A percentile compares a stretch with the other conserved stretches of the same genome.
phyloP scores from a whole-genome alignment of 208 protist species.

The Leishmania arabica region DNA sequence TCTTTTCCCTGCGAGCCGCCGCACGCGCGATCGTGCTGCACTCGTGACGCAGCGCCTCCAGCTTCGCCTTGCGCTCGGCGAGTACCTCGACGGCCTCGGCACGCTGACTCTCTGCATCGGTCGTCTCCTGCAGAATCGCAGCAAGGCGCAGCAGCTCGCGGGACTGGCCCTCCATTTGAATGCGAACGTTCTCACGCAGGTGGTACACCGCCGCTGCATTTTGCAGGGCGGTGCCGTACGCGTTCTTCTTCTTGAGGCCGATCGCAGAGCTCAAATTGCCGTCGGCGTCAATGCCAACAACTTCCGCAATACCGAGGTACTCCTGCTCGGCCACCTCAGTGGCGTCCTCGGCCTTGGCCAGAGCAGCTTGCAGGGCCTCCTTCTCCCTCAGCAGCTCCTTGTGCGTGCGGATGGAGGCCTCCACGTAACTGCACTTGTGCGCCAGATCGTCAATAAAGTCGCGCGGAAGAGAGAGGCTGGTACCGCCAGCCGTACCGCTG shows the following conservation, averaged over 20 bases:
- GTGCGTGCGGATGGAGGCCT: slow-evolving; percentile 29
- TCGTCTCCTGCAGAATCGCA: slow-evolving; percentile 49
- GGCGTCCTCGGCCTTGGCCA: slow-evolving; percentile 24
- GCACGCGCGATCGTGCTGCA: slow-evolving; percentile 32
- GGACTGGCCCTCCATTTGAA: slow-evolving; percentile 44
- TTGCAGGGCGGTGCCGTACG: slow-evolving; percentile 32
- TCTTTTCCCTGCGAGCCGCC: slow-evolving; percentile 51
- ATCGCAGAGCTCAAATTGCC: slow-evolving; percentile 25
- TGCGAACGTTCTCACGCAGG: slow-evolving; percentile 46
- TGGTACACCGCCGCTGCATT: slow-evolving; percentile 34
- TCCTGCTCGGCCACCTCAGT: slow-evolving; percentile 37
- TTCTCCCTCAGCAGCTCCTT: slow-evolving; percentile 43
- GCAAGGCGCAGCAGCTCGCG: slow-evolving; percentile 49
- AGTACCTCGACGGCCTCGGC: slow-evolving; percentile 53
- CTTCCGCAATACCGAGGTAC: slow-evolving; percentile 32
- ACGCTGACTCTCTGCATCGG: slow-evolving; percentile 51
- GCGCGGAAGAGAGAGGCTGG: slow-evolving; percentile 32
- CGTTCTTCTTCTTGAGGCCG: slow-evolving; percentile 38
- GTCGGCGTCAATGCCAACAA: slow-evolving; percentile 37
- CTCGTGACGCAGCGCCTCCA: slow-evolving; percentile 48
- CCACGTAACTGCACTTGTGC: slow-evolving; percentile 51
- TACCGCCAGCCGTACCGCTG: not conserved
- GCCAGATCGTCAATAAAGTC: slow-evolving; percentile 62
- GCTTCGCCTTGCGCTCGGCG: slow-evolving; percentile 54
- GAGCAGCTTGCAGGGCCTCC: slow-evolving; percentile 24